Conservation (phyloP, 331 rosid genomes). For the Malus hybrid region DNA sequence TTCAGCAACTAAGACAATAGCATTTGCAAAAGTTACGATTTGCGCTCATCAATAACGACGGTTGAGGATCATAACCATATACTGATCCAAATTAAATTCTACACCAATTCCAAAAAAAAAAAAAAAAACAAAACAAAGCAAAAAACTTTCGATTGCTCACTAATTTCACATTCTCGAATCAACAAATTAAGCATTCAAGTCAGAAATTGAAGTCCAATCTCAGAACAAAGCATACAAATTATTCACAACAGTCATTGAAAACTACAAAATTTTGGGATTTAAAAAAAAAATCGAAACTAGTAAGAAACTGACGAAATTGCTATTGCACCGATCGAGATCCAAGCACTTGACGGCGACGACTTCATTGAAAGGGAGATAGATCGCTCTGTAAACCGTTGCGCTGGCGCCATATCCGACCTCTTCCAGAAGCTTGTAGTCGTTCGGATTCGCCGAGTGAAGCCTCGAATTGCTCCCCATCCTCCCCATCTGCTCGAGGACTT, state of each 20-base stretch:
- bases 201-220: constrained; percentile 2
- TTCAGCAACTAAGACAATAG: neutral
- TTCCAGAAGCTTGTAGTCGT: constrained; percentile 85
- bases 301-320: constrained; percentile 49
- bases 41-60: neutral
- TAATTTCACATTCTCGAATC: neutral
- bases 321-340: constrained; percentile 98
- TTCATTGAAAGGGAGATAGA: constrained; percentile 73
- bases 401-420: constrained; percentile 95
- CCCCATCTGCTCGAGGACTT: constrained; percentile 18
- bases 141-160: neutral
- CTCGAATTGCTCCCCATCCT: constrained; percentile 41
- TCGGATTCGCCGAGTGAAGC: constrained; percentile 43
- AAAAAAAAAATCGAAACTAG: neutral
- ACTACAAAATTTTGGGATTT: neutral
- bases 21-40: neutral
- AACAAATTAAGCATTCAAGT: neutral
- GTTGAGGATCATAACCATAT: constrained; percentile 4
- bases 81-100: neutral
- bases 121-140: neutral
- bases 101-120: neutral
- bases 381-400: constrained; percentile 85
- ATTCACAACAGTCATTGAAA: neutral
- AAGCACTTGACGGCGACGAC: constrained; percentile 86
- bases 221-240: neutral